These are phyloP conservation scores for Pleurotus djamor DNA, from an alignment of 768 basidiomycete species.

Conservation along the genomic window DNA sequence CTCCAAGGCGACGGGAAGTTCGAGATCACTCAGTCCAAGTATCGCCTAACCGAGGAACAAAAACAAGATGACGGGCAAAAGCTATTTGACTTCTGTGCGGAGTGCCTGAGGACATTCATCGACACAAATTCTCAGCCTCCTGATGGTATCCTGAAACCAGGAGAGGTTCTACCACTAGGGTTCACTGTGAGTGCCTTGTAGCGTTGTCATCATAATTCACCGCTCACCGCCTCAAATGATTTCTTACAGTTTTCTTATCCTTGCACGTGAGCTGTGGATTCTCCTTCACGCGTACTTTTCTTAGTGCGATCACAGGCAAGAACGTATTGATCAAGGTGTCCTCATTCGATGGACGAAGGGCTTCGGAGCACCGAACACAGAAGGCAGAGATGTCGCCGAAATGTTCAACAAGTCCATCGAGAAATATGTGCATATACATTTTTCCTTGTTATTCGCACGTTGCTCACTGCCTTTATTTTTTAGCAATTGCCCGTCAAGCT, in stretches of 20 bases:
- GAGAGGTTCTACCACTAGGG: slow-evolving; percentile 74
- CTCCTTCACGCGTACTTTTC: background rate
- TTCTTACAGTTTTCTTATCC: slow-evolving; percentile 85
- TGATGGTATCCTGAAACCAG: slow-evolving; percentile 46
- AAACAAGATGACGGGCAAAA: slow-evolving; percentile 97
- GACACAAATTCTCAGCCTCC: slow-evolving; percentile 61
- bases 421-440: slow-evolving; percentile 54
- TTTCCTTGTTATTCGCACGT: background rate
- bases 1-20: slow-evolving; percentile 94
- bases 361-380: slow-evolving; percentile 88
- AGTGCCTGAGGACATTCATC: slow-evolving; percentile 88
- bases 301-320: slow-evolving; percentile 60
- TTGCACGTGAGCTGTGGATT: slow-evolving; percentile 64
- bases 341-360: slow-evolving; percentile 99
- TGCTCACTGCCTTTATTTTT: slow-evolving; percentile 1
- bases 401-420: slow-evolving; percentile 87
- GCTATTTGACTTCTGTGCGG: slow-evolving; percentile 96
- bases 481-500: slow-evolving; percentile 84
- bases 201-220: background rate
- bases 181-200: slow-evolving; percentile 71
- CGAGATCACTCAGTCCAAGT: slow-evolving; percentile 97
- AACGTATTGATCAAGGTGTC: slow-evolving; percentile 88
- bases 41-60: slow-evolving; percentile 95
- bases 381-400: slow-evolving; percentile 88
- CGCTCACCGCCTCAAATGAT: slow-evolving; percentile 2